These are phyloP conservation scores for Russula abietina DNA, from an alignment of 768 basidiomycete species.

Conservation along the genomic window DNA sequence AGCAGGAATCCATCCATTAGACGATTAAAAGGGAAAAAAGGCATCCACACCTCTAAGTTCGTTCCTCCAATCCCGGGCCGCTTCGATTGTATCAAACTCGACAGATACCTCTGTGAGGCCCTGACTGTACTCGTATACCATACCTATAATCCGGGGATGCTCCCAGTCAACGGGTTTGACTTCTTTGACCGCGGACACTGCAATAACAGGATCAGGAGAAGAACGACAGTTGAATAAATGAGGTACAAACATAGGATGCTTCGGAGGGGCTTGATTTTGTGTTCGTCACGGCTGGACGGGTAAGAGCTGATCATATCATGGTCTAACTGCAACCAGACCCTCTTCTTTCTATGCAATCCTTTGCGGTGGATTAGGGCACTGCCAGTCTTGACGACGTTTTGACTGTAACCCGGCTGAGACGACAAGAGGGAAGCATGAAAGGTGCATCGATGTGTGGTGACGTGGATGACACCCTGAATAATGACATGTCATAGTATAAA, in stretches of 20 bases:
- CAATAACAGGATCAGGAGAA: not conserved
- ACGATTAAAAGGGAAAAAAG: not conserved
- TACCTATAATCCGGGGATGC: conserved; percentile 39
- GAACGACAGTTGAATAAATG: not conserved
- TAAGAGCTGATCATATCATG: conserved; percentile 56
- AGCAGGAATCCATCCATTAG: not conserved
- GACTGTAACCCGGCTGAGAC: conserved; percentile 33
- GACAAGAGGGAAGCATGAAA: conserved; percentile 61
- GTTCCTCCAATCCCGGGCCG: conserved; percentile 44
- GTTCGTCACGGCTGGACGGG: conserved; percentile 48
- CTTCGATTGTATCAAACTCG: conserved; percentile 56
- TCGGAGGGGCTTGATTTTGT: conserved; percentile 47
- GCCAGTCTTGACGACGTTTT: conserved; percentile 44
- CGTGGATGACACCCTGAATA: conserved; percentile 49
- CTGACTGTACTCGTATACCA: conserved; percentile 34
- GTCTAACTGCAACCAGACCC: conserved; percentile 58
- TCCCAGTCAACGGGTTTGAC: conserved; percentile 41
- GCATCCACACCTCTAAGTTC: conserved; percentile 40
- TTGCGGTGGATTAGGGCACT: conserved; percentile 43
- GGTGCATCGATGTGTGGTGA: conserved; percentile 58
- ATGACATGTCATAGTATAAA: conserved; percentile 1
- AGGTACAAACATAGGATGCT: conserved; percentile 44
- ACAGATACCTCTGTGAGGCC: conserved; percentile 30
- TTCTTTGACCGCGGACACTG: conserved; percentile 46
- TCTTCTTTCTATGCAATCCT: conserved; percentile 41